Conservation (phyloP, 2,329 filamentous ascomycete genomes). For the Penicillium aurantiogriseum region DNA sequence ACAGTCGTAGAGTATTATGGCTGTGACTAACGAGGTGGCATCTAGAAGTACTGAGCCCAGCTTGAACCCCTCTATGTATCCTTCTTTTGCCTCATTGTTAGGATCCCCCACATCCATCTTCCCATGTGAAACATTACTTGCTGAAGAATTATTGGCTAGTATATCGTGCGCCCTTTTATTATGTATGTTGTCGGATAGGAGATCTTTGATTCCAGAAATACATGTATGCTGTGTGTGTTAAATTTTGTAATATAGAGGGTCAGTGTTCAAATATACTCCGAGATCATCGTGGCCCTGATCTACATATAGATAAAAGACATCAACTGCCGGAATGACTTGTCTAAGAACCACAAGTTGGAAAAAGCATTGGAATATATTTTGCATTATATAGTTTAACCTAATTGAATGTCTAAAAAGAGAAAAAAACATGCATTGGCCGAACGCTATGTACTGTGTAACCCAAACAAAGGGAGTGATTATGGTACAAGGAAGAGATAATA, state of each 20-base stretch:
- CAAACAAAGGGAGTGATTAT: conserved; percentile 18
- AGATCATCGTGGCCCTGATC: neutral
- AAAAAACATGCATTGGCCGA: neutral
- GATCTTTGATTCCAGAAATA: neutral
- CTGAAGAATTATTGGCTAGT: neutral
- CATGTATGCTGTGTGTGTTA: neutral
- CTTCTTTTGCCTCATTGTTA: neutral
- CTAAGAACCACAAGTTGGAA: neutral
- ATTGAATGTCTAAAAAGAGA: neutral
- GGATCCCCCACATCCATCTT: neutral
- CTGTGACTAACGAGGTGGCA: too few relatives aligned
- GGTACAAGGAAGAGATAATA: conserved; percentile 20
- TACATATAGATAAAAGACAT: neutral
- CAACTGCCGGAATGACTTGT: neutral
- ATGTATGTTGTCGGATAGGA: too few relatives aligned
- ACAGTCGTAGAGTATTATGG: neutral
- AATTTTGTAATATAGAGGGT: too few relatives aligned
- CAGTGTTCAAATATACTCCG: neutral
- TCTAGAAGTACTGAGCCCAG: neutral
- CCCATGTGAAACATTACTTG: neutral
- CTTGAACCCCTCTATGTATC: neutral
- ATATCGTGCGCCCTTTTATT: neutral
- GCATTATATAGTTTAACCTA: neutral
- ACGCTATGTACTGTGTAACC: conserved; percentile 22
- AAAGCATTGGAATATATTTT: neutral